Evolutionary conservation across 441 rosid species (phyloP).

Genomic region (Codiaeum variegatum): DNA sequence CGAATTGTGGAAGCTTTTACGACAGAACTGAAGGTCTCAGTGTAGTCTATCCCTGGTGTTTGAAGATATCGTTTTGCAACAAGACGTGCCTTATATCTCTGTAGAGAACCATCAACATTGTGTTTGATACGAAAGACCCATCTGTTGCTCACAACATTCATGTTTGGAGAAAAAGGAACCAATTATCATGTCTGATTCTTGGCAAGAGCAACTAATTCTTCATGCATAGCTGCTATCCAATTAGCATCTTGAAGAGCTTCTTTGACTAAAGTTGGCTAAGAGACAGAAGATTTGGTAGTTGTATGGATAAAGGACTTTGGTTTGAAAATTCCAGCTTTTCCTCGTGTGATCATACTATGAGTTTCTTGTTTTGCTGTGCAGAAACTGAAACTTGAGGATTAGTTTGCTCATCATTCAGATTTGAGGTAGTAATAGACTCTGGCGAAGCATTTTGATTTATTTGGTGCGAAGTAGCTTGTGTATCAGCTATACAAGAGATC

Average conservation of each 20-base stretch:
- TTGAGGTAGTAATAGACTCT: background rate
- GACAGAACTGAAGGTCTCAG: background rate
- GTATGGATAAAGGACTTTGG: background rate
- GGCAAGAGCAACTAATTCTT: background rate
- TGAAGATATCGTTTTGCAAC: background rate
- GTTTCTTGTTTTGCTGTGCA: background rate
- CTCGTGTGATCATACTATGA: background rate
- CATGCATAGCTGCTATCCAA: background rate
- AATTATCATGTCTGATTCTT: background rate
- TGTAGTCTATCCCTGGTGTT: background rate
- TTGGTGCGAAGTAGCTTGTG: constrained; percentile 6
- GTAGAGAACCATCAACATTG: background rate
- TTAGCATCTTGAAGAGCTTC: background rate
- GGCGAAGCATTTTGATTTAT: background rate
- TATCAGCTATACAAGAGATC: constrained; percentile 1
- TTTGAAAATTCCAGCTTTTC: background rate
- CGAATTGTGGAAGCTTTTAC: background rate
- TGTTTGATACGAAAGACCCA: background rate
- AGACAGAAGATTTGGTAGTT: background rate
- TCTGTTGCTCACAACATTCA: background rate
- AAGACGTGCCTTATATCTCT: background rate
- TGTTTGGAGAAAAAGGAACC: background rate
- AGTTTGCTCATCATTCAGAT: background rate
- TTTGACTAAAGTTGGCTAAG: background rate
- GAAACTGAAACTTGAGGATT: background rate